A percentile compares a stretch with the other conserved stretches of the same genome.
phyloP scores from a whole-genome alignment of 169 alveolate genomes.

The Plasmodium billcollinsi region DNA sequence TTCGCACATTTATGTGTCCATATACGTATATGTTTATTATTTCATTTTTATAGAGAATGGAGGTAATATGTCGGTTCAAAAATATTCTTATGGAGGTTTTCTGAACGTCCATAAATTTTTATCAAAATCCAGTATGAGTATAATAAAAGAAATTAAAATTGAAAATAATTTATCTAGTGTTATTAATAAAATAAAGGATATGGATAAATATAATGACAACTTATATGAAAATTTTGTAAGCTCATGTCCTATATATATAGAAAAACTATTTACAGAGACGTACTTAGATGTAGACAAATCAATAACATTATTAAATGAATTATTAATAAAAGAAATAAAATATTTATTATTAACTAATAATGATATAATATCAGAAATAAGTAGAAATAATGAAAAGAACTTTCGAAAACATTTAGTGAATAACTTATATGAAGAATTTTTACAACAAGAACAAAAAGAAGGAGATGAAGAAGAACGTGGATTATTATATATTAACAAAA shows the following conservation, averaged over 20 bases:
- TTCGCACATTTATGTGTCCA: background rate
- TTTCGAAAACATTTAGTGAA: constrained; percentile 50
- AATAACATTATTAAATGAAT: constrained; percentile 30
- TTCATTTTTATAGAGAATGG: constrained; percentile 4
- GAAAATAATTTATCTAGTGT: constrained; percentile 9
- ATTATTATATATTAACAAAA: constrained; percentile 60
- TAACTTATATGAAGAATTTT: constrained; percentile 75
- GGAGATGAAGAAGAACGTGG: constrained; percentile 29
- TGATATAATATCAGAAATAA: constrained; percentile 26
- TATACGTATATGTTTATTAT: background rate
- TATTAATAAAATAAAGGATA: constrained; percentile 7
- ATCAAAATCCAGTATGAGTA: constrained; percentile 13
- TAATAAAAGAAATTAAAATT: constrained; percentile 44
- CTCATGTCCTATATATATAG: constrained; percentile 36
- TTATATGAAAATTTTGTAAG: constrained; percentile 21
- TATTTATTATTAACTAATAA: constrained; percentile 34
- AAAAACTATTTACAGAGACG: constrained; percentile 55
- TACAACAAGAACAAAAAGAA: constrained; percentile 71
- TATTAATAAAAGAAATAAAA: constrained; percentile 71
- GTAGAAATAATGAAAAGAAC: constrained; percentile 26
- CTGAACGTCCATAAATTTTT: constrained; percentile 37
- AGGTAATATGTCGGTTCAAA: constrained; percentile 39
- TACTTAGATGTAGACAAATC: constrained; percentile 44
- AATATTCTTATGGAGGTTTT: constrained; percentile 59
- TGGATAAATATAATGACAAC: constrained; percentile 30